Percentiles rank a stretch among this genome's conserved stretches.
These are phyloP conservation scores for Globisporangium cederbergense DNA, from an alignment of 352 stramenopile genomes.

Conservation along the genomic window DNA sequence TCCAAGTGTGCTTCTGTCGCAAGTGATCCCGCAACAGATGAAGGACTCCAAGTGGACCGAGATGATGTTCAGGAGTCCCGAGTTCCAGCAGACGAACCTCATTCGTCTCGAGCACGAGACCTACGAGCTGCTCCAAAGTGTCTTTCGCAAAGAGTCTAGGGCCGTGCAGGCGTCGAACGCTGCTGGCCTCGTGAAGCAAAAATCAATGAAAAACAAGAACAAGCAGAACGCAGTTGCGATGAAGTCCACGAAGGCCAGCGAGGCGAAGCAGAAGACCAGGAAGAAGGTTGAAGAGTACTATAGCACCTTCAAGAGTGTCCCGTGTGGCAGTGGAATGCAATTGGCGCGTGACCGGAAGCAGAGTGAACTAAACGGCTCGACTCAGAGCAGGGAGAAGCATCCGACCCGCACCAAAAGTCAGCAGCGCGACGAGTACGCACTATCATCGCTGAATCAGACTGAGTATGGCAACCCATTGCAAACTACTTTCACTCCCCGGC, in stretches of 20 bases:
- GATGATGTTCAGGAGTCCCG: constrained; percentile 33
- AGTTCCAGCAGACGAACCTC: constrained; percentile 35
- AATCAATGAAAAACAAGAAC: not conserved
- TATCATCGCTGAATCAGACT: not conserved
- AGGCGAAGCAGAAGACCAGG: constrained; percentile 3
- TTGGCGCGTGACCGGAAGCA: constrained; percentile 34
- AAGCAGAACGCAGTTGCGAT: constrained; percentile 7
- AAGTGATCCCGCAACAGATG: constrained; percentile 6
- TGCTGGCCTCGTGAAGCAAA: not conserved
- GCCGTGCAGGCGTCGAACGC: not conserved
- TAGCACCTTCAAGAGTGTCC: not conserved
- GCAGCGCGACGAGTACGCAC: not conserved
- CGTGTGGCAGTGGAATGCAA: constrained; percentile 36
- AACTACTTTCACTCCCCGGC: not conserved
- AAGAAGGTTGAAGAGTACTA: not conserved
- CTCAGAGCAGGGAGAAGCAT: constrained; percentile 13
- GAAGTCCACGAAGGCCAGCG: constrained; percentile 9
- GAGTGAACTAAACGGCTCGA: not conserved
- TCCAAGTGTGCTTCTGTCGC: not conserved
- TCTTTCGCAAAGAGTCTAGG: constrained; percentile 19
- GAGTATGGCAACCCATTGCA: not conserved
- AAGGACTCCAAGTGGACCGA: constrained; percentile 41
- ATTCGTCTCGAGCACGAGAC: constrained; percentile 37
- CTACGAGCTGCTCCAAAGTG: constrained; percentile 42
- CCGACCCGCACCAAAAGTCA: not conserved